These are phyloP conservation scores for Anaeramoeba flamelloides DNA, from an alignment of 78 protist species.

Conservation along the genomic window DNA sequence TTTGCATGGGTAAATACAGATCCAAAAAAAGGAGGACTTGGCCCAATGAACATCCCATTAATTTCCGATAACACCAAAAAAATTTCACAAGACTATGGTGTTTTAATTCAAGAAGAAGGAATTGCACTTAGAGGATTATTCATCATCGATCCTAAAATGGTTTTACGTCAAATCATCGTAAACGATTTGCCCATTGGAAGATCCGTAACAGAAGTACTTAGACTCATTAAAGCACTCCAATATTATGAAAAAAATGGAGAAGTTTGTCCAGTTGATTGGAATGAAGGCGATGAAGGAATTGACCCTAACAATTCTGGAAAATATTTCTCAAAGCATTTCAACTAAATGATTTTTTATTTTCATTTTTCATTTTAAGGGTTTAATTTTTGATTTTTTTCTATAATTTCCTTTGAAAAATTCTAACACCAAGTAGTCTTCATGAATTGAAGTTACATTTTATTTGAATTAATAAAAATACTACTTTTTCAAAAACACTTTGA, in stretches of 20 bases:
- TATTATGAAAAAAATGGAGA: background rate
- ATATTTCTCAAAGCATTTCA: no score
- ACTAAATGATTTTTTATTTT: no score
- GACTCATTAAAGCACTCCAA: background rate
- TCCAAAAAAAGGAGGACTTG: slow-evolving; percentile 82
- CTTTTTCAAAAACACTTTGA: no score
- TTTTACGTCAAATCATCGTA: slow-evolving; percentile 38
- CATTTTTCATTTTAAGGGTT: no score
- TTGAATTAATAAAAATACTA: no score
- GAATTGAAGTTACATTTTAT: no score
- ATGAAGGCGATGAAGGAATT: background rate
- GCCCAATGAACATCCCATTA: slow-evolving; percentile 65
- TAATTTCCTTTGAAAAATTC: no score
- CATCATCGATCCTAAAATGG: slow-evolving; percentile 47
- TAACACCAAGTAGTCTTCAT: no score
- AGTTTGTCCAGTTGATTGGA: background rate
- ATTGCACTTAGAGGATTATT: slow-evolving; percentile 34
- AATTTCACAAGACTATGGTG: slow-evolving; percentile 67
- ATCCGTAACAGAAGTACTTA: background rate
- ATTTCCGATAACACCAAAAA: slow-evolving; percentile 57
- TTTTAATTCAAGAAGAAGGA: slow-evolving; percentile 39
- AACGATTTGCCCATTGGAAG: background rate
- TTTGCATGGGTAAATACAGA: slow-evolving; percentile 78
- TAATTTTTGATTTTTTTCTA: no score
- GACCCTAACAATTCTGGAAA: no score